phyloP scores from a whole-genome alignment of 768 basidiomycete species.

The Suillus subalutaceus region DNA sequence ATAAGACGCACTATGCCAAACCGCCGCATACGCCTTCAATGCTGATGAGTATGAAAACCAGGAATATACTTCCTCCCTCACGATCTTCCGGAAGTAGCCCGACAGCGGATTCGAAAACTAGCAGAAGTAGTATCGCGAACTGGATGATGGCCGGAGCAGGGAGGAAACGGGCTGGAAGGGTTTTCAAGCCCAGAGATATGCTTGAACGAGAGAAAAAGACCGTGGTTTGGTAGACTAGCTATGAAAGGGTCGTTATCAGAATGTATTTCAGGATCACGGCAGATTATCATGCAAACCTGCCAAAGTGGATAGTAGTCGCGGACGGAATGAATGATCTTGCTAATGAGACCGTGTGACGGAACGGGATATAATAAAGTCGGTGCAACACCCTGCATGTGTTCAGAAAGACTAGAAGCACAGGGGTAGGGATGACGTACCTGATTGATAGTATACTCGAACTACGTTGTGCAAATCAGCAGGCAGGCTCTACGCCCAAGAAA shows the following conservation, averaged over 20 bases:
- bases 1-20: conserved; percentile 74
- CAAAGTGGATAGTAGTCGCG: conserved; percentile 96
- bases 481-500: background rate
- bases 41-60: conserved; percentile 79
- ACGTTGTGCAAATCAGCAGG: conserved; percentile 36
- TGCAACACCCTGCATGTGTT: conserved; percentile 66
- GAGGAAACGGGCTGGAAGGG: conserved; percentile 70
- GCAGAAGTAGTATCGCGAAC: conserved; percentile 57
- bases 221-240: conserved; percentile 87
- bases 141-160: conserved; percentile 79
- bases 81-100: conserved; percentile 59
- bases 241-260: background rate
- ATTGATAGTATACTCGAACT: conserved; percentile 94
- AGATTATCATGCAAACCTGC: conserved; percentile 55
- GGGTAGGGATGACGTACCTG: conserved; percentile 48
- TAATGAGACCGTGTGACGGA: conserved; percentile 68
- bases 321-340: conserved; percentile 78
- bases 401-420: conserved; percentile 3
- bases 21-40: conserved; percentile 94
- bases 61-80: conserved; percentile 50
- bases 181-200: conserved; percentile 81
- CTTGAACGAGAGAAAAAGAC: conserved; percentile 94
- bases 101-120: conserved; percentile 68
- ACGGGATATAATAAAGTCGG: conserved; percentile 90
- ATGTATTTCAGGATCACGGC: background rate